Evolutionary conservation across 306 rosid genomes (phyloP).

Genomic region (Citrullus mucosospermus): DNA sequence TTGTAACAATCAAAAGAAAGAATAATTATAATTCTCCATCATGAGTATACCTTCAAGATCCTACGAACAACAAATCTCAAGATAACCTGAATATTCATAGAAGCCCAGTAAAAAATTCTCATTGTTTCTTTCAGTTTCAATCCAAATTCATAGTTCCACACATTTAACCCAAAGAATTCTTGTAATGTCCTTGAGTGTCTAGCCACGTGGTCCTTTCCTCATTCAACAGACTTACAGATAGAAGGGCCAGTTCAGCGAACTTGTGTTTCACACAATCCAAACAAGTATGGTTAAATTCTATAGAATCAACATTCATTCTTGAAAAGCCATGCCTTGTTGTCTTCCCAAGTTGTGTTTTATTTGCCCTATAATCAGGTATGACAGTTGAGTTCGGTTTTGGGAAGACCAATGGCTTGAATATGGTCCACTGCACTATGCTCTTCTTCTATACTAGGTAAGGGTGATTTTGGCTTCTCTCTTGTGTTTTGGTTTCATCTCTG

Average conservation of each 20-base stretch:
- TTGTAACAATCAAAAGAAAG: neutral
- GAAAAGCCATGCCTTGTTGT: neutral
- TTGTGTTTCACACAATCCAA: neutral
- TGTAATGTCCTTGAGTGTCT: neutral
- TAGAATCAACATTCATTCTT: neutral
- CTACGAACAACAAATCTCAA: neutral
- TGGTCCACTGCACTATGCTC: neutral
- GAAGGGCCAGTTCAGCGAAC: neutral
- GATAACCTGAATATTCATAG: neutral
- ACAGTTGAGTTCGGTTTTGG: neutral
- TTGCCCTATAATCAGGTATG: neutral
- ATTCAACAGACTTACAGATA: neutral
- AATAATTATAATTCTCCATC: neutral
- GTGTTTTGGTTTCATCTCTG: neutral
- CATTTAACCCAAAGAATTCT: neutral
- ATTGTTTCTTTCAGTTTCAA: neutral
- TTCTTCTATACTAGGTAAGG: neutral
- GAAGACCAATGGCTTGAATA: neutral
- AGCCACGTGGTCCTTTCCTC: neutral
- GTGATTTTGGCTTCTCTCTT: neutral
- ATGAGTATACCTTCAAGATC: neutral
- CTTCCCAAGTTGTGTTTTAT: neutral
- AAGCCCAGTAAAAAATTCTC: neutral
- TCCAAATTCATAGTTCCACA: neutral
- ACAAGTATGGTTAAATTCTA: neutral